Percentiles rank a stretch among this genome's conserved stretches.
Evolutionary conservation across 495 filamentous ascomycete genomes (phyloP).

Genomic region (Annulohypoxylon nitens): DNA sequence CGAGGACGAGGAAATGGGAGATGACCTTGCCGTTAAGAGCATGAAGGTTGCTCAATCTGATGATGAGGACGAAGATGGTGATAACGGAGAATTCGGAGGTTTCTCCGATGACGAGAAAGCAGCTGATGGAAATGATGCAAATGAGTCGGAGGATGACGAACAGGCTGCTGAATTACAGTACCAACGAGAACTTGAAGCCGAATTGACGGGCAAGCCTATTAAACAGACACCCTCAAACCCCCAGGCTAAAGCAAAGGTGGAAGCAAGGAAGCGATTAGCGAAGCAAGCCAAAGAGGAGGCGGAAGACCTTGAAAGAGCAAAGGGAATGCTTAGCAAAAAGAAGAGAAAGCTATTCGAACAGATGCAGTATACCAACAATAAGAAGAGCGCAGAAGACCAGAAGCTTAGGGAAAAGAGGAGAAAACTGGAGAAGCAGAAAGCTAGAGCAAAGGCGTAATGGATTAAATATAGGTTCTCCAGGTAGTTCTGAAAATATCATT

Average conservation of each 20-base stretch:
- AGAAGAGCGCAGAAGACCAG: conserved; percentile 80
- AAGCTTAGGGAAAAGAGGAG: conserved; percentile 85
- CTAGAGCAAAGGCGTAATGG: conserved; percentile 49
- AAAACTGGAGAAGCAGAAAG: conserved; percentile 80
- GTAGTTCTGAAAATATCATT: conserved; percentile 50
- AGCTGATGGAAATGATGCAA: conserved; percentile 58
- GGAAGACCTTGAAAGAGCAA: conserved; percentile 85
- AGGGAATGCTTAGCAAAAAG: conserved; percentile 94
- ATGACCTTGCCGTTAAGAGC: conserved; percentile 56
- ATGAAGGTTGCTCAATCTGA: conserved; percentile 64
- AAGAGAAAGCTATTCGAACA: conserved; percentile 91
- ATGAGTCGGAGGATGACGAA: conserved; percentile 63
- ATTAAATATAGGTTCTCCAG: conserved; percentile 16
- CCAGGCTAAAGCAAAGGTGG: conserved; percentile 70
- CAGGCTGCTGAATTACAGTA: conserved; percentile 65
- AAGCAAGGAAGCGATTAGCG: conserved; percentile 75
- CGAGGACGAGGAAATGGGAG: conserved; percentile 55
- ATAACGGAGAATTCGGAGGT: conserved; percentile 57
- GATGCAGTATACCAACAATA: conserved; percentile 90
- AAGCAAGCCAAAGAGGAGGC: conserved; percentile 80
- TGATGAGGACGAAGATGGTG: conserved; percentile 52
- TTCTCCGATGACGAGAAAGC: conserved; percentile 58
- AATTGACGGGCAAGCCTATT: conserved; percentile 71
- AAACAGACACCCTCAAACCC: conserved; percentile 59
- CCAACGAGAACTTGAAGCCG: conserved; percentile 92